Conservation (phyloP, 2,329 filamentous ascomycete genomes). For the Coniochaeta ligniaria region DNA sequence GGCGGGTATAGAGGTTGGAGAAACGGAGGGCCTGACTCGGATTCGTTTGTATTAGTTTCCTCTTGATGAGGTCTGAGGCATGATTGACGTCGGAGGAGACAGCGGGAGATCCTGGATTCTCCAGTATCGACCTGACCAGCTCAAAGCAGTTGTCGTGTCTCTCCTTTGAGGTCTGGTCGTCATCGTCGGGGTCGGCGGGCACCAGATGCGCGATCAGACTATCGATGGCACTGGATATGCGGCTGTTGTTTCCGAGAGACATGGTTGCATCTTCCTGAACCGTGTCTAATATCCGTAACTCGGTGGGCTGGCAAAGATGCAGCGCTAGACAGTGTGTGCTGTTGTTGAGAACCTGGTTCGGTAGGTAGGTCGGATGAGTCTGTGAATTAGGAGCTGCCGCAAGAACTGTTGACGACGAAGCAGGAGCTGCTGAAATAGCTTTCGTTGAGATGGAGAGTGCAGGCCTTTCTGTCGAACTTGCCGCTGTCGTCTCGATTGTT, state of each 20-base stretch:
- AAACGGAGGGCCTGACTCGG: constrained; percentile 75
- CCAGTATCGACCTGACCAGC: constrained; percentile 42
- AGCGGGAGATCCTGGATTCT: constrained; percentile 44
- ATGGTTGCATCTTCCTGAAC: constrained; percentile 41
- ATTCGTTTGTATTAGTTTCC: constrained; percentile 74
- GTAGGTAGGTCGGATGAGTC: too few relatives aligned
- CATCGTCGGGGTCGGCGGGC: constrained; percentile 57
- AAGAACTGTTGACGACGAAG: too few relatives aligned
- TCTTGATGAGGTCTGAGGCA: constrained; percentile 86
- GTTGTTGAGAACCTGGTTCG: too few relatives aligned
- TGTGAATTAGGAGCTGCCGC: too few relatives aligned
- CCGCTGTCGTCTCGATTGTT: too few relatives aligned
- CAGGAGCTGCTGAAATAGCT: too few relatives aligned
- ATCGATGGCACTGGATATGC: constrained; percentile 72
- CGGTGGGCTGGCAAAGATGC: background rate
- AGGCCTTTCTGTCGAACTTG: too few relatives aligned
- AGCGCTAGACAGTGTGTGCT: background rate
- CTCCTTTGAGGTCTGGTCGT: constrained; percentile 60
- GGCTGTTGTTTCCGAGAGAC: constrained; percentile 50
- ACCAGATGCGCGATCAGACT: constrained; percentile 71
- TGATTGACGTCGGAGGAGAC: constrained; percentile 75
- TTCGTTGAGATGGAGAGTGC: too few relatives aligned
- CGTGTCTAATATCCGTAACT: background rate
- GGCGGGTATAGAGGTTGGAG: constrained; percentile 81
- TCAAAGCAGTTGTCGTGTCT: constrained; percentile 58